Conservation (phyloP, 2,329 filamentous ascomycete species). For the Talaromyces islandicus region DNA sequence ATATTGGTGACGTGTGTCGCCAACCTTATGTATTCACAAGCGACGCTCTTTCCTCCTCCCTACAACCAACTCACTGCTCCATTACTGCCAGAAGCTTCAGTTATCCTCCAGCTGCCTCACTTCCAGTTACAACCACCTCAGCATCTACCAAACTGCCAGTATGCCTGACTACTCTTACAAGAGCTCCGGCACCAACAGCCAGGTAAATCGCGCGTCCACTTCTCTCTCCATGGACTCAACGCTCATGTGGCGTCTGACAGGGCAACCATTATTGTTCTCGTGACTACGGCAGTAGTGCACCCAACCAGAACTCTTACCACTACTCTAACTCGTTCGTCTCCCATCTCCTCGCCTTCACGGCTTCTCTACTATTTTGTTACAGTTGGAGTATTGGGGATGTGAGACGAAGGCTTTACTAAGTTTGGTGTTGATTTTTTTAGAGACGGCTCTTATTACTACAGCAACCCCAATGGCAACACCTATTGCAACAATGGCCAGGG, state of each 20-base stretch:
- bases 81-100: not conserved
- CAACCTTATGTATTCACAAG: not conserved
- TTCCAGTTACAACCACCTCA: not conserved
- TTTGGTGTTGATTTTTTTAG: conserved; percentile 21
- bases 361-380: not conserved
- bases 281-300: conserved; percentile 48
- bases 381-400: not conserved
- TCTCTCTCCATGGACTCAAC: not conserved
- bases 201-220: conserved; percentile 38
- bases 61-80: conserved; percentile 1
- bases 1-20: not conserved
- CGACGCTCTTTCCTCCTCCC: not conserved
- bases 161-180: conserved; percentile 26
- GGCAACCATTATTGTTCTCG: conserved; percentile 64
- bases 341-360: not conserved
- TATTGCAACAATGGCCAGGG: conserved; percentile 62
- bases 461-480: conserved; percentile 61
- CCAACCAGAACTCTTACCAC: conserved; percentile 36
- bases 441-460: conserved; percentile 68
- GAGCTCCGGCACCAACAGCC: conserved; percentile 54
- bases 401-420: not conserved
- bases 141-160: not conserved
- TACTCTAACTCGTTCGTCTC: conserved; percentile 57
- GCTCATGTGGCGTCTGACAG: conserved; percentile 29
- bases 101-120: not conserved